These are phyloP conservation scores for Nevesoporus exiguus DNA, from an alignment of 768 basidiomycete species.

Conservation along the genomic window DNA sequence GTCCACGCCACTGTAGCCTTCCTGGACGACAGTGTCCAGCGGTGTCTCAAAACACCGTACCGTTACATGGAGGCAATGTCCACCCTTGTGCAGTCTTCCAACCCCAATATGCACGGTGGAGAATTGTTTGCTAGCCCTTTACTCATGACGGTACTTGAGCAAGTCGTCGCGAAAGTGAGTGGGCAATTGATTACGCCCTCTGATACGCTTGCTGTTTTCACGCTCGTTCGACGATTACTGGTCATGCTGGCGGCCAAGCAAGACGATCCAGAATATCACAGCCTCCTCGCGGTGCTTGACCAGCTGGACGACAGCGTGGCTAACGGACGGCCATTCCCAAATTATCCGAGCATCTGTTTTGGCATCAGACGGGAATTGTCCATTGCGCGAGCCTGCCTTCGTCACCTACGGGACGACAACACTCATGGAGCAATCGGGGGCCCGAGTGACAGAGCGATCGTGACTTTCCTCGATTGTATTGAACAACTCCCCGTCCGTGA, in stretches of 20 bases:
- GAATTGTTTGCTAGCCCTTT: slow-evolving; percentile 64
- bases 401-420: slow-evolving; percentile 23
- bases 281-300: slow-evolving; percentile 30
- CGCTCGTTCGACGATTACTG: slow-evolving; percentile 63
- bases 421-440: not conserved
- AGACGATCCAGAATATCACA: slow-evolving; percentile 36
- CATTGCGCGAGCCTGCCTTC: slow-evolving; percentile 38
- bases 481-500: slow-evolving; percentile 46
- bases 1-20: slow-evolving; percentile 57
- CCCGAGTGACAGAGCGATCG: slow-evolving; percentile 19
- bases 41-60: slow-evolving; percentile 80
- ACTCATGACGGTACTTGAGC: slow-evolving; percentile 77
- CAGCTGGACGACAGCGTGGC: slow-evolving; percentile 38
- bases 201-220: slow-evolving; percentile 58
- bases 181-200: slow-evolving; percentile 53
- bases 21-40: slow-evolving; percentile 82
- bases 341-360: slow-evolving; percentile 33
- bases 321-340: slow-evolving; percentile 29
- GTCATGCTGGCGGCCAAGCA: slow-evolving; percentile 56
- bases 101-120: slow-evolving; percentile 11
- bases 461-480: slow-evolving; percentile 44
- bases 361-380: slow-evolving; percentile 46
- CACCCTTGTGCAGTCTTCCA: slow-evolving; percentile 26
- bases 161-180: slow-evolving; percentile 65
- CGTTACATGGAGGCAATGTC: slow-evolving; percentile 76